Evolutionary conservation across 2,329 filamentous ascomycete species (phyloP), one percentile per base, ranked within the genome.

Genomic region (Penicillium verrucosum): DNA sequence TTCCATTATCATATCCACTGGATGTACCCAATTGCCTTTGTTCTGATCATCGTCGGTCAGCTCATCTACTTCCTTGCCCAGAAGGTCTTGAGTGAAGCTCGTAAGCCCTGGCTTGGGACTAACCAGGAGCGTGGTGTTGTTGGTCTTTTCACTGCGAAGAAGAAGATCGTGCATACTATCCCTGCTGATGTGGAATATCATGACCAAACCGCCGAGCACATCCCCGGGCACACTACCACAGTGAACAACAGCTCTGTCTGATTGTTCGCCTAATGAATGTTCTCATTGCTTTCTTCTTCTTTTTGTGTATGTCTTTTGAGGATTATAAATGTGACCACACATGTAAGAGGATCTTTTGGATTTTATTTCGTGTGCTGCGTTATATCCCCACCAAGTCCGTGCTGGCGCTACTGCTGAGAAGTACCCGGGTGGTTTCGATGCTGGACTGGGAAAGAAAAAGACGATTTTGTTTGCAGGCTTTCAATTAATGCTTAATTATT

Each of bases 1-100:
- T 96, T 99, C 69, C 85, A 88, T 43, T 84, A 89, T 66, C 76
- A 76, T 40, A 85, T 99, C 56, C 89, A 96, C 77, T 96, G 85
- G 81, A 82, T 97, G 77, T 99, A 99, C 76, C 93, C 94, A 5
- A 89, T 97, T 70, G 93, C 94, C 12, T 99, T 99, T 73, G 90
- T 96, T 10, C 81, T 92, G 64, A 97, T 99, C 73, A 86, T 99
- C 64, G 52, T 92, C 29, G 93, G 94, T 1, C 84, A 96, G 66
- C 80, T 92, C 47, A 81, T 91, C 44, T 99, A 99, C 76, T 97
- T 96, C 74, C 77, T 96, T 36, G 87, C 89, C 0, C 90, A 92
- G 56, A 88, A 85, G 70, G 83, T 90, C 55, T 77, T 97, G 49
- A 93, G 92, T 32, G 94, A 97, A 75, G 87, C 89, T 51, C 86